Evolutionary conservation across 1,284 basidiomycete species (phyloP).

Genomic region (Ceratobasidium sp.): DNA sequence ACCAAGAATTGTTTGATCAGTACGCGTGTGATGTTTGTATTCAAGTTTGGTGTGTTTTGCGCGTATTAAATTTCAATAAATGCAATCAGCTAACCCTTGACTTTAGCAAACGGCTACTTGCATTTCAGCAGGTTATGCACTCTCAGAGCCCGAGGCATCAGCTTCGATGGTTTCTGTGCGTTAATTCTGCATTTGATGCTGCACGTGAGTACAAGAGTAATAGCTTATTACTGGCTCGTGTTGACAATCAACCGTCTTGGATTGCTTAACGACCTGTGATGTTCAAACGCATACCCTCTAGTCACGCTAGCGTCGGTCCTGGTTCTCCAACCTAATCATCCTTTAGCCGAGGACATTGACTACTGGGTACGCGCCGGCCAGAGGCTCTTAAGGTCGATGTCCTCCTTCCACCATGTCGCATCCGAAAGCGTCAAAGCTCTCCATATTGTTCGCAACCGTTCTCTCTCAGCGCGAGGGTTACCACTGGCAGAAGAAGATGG

Average conservation of each 20-base stretch:
- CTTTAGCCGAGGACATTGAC: slow-evolving; percentile 32
- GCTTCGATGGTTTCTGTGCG: slow-evolving; percentile 34
- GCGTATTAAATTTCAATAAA: not conserved
- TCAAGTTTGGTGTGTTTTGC: slow-evolving; percentile 24
- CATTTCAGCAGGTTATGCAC: slow-evolving; percentile 34
- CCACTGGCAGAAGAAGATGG: slow-evolving; percentile 17
- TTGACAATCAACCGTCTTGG: not conserved
- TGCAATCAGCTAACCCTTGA: not conserved
- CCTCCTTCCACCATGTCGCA: slow-evolving; percentile 28
- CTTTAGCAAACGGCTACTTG: slow-evolving; percentile 21
- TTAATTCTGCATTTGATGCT: slow-evolving; percentile 28
- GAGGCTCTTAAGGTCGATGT: slow-evolving; percentile 22
- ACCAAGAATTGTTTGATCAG: slow-evolving; percentile 25
- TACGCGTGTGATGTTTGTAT: slow-evolving; percentile 36
- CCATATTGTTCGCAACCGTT: slow-evolving; percentile 17
- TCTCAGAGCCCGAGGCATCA: slow-evolving; percentile 30
- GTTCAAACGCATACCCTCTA: too few relatives aligned
- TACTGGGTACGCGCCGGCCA: slow-evolving; percentile 31
- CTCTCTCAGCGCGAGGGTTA: slow-evolving; percentile 15
- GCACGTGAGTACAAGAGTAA: slow-evolving; percentile 1
- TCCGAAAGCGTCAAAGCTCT: slow-evolving; percentile 33
- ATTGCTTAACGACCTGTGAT: too few relatives aligned
- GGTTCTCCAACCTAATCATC: slow-evolving; percentile 27
- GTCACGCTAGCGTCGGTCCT: slow-evolving; percentile 33
- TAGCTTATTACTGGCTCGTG: not conserved